Percentiles rank a stretch among this genome's conserved stretches.
phyloP scores from a whole-genome alignment of 805 yeast species.

The Grigorovia humatica region DNA sequence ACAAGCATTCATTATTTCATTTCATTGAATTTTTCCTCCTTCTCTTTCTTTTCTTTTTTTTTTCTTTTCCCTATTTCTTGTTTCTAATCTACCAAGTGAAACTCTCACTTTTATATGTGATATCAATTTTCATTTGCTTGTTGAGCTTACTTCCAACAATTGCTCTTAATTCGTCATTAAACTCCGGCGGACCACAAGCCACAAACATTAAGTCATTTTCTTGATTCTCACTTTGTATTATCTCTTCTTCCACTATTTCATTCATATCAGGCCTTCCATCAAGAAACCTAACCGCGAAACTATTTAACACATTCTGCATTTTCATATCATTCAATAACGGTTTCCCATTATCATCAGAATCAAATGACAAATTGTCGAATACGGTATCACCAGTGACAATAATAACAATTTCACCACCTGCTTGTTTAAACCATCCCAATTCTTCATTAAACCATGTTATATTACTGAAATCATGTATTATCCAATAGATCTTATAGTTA shows the following conservation, averaged over 20 bases:
- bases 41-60: background rate
- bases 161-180: slow-evolving; percentile 48
- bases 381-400: background rate
- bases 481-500: slow-evolving; percentile 48
- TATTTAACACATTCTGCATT: too few species aligned
- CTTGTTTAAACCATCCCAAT: slow-evolving; percentile 25
- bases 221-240: slow-evolving; percentile 25
- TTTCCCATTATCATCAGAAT: background rate
- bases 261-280: slow-evolving; percentile 41
- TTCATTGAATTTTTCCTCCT: too few species aligned
- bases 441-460: slow-evolving; percentile 41
- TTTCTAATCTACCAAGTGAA: slow-evolving; percentile 22
- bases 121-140: slow-evolving; percentile 16
- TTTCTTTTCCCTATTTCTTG: too few species aligned
- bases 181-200: slow-evolving; percentile 51
- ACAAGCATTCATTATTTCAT: background rate
- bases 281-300: slow-evolving; percentile 12
- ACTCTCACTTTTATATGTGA: slow-evolving; percentile 28
- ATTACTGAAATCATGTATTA: slow-evolving; percentile 42
- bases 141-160: slow-evolving; percentile 34
- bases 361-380: background rate
- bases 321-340: background rate
- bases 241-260: slow-evolving; percentile 29
- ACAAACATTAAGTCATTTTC: slow-evolving; percentile 41
- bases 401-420: slow-evolving; percentile 21